A percentile compares a stretch with the other conserved stretches of the same genome.
Evolutionary conservation across 169 alveolate species (phyloP).

Genomic region (Pseudocohnilembus persalinus): DNA sequence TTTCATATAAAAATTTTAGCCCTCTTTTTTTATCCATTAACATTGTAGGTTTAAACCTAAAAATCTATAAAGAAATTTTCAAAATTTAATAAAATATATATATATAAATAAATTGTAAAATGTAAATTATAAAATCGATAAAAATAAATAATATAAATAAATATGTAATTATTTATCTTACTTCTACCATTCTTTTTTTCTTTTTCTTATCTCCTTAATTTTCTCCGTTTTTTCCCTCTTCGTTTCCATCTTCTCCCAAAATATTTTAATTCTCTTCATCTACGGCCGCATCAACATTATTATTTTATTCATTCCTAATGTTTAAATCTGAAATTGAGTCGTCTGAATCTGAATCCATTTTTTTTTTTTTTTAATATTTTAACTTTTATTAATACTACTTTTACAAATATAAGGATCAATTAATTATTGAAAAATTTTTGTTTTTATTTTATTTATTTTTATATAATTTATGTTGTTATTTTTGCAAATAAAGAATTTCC

Average conservation of each 20-base stretch:
- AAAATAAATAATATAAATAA: too few relatives aligned
- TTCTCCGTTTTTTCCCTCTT: neutral
- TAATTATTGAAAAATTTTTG: too few relatives aligned
- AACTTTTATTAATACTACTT: too few relatives aligned
- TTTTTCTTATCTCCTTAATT: neutral
- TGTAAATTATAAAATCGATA: neutral
- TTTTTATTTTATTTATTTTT: too few relatives aligned
- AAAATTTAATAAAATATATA: too few relatives aligned
- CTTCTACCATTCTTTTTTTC: neutral
- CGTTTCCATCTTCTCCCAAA: neutral
- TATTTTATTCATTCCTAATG: neutral
- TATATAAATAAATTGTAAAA: too few relatives aligned
- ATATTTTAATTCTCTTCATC: neutral
- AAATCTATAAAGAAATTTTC: neutral
- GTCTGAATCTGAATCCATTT: neutral
- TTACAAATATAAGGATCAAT: too few relatives aligned
- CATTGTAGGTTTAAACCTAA: neutral
- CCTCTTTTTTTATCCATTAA: neutral
- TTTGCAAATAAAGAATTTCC: too few relatives aligned
- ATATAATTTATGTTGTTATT: too few relatives aligned
- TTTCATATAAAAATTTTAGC: neutral
- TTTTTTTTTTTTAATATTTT: too few relatives aligned
- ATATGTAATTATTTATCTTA: too few relatives aligned
- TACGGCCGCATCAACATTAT: neutral
- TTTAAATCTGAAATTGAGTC: neutral